These are phyloP conservation scores for Penstemon davidsonii DNA, from an alignment of 257 asterid genomes.

Conservation along the genomic window DNA sequence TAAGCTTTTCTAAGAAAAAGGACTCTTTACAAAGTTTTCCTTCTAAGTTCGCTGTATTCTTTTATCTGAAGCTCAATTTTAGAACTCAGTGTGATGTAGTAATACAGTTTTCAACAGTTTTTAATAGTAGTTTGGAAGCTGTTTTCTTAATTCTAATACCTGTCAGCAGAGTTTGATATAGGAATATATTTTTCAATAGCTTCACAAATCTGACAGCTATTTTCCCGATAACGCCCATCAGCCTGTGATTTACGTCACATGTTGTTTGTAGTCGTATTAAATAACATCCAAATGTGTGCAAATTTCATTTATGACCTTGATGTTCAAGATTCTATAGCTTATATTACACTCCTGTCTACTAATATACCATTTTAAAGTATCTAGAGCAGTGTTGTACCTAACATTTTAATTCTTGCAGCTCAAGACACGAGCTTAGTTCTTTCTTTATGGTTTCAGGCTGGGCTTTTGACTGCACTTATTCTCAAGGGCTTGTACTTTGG, in stretches of 20 bases:
- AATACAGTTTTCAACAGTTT: not conserved
- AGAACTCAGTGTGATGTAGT: not conserved
- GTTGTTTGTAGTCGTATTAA: too few relatives aligned
- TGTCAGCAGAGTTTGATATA: not conserved
- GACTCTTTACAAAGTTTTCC: not conserved
- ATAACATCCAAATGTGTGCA: too few relatives aligned
- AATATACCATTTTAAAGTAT: too few relatives aligned
- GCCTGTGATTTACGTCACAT: too few relatives aligned
- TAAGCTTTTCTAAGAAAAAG: too few relatives aligned
- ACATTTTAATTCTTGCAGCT: constrained; percentile 15
- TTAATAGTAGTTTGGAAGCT: not conserved
- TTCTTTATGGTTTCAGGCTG: constrained; percentile 56
- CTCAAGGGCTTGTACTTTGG: constrained; percentile 83
- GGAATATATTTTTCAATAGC: too few relatives aligned
- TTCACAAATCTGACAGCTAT: too few relatives aligned
- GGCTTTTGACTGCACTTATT: constrained; percentile 72
- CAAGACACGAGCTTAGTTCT: constrained; percentile 13
- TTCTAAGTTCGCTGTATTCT: not conserved
- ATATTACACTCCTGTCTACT: too few relatives aligned
- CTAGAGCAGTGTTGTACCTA: not conserved
- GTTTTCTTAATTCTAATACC: not conserved
- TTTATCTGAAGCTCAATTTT: constrained; percentile 3
- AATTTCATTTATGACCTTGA: too few relatives aligned
- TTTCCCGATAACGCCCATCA: too few relatives aligned
- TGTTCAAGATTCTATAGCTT: too few relatives aligned